These are phyloP conservation scores for Takashimella koratensis DNA, from an alignment of 1,284 basidiomycete species.

Conservation along the genomic window DNA sequence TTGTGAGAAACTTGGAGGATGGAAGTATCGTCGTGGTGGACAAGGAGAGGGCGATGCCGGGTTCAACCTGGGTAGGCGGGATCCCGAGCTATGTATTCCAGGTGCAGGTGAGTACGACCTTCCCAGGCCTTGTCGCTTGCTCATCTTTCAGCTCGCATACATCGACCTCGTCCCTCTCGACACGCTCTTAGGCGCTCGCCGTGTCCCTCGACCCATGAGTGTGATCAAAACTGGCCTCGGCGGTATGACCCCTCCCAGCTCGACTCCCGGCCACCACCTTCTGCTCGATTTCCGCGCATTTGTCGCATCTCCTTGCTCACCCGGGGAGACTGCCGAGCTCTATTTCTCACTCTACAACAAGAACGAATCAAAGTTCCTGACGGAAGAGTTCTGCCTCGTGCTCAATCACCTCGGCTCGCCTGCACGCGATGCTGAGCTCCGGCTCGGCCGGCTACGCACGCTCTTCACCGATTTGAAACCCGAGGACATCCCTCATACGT, in stretches of 20 bases:
- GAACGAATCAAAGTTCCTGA: slow-evolving; percentile 74
- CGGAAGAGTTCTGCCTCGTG: slow-evolving; percentile 87
- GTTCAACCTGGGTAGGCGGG: slow-evolving; percentile 69
- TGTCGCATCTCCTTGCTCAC: slow-evolving; percentile 79
- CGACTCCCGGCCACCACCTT: slow-evolving; percentile 64
- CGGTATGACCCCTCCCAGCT: not conserved
- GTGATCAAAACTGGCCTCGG: not conserved
- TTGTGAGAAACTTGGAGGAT: slow-evolving; percentile 88
- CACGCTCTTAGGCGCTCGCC: slow-evolving; percentile 29
- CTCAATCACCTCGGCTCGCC: slow-evolving; percentile 89
- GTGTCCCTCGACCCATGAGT: slow-evolving; percentile 6
- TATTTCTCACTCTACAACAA: slow-evolving; percentile 92
- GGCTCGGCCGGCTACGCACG: slow-evolving; percentile 62
- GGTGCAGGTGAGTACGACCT: slow-evolving; percentile 51
- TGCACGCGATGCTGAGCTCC: slow-evolving; percentile 60
- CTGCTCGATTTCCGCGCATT: slow-evolving; percentile 87
- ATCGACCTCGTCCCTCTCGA: slow-evolving; percentile 58
- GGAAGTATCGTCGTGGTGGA: slow-evolving; percentile 81
- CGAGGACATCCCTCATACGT: slow-evolving; percentile 79
- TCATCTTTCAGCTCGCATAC: slow-evolving; percentile 59
- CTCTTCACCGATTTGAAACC: slow-evolving; percentile 84
- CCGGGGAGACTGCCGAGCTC: slow-evolving; percentile 87
- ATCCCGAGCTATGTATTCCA: slow-evolving; percentile 67
- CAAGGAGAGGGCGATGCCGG: slow-evolving; percentile 68
- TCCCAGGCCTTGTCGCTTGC: not conserved